Percentiles rank a stretch among this genome's conserved stretches.
Evolutionary conservation across 441 rosid genomes (phyloP).

Genomic region (Jatropha multifida): DNA sequence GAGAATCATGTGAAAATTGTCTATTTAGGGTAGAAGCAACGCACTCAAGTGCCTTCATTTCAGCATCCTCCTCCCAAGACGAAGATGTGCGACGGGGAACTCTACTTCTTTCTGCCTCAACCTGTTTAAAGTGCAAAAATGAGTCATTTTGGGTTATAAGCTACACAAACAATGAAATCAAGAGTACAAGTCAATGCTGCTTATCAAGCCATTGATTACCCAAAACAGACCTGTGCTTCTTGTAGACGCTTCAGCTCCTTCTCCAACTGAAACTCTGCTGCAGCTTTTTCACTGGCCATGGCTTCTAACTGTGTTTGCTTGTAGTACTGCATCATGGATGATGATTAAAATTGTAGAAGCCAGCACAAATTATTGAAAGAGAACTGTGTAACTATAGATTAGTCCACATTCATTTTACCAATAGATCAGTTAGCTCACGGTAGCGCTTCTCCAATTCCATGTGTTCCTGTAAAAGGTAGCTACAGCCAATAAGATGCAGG

Average conservation of each 20-base stretch:
- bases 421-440: constrained; percentile 93
- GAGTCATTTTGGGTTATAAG: constrained; percentile 6
- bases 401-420: constrained; percentile 56
- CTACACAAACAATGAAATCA: constrained; percentile 14
- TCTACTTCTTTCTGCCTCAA: constrained; percentile 87
- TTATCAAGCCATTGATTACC: constrained; percentile 22
- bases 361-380: constrained; percentile 13
- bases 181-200: constrained; percentile 11
- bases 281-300: constrained; percentile 98
- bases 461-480: constrained; percentile 72
- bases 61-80: constrained; percentile 94
- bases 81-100: constrained; percentile 69
- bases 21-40: constrained; percentile 28
- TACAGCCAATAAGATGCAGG: constrained; percentile 31
- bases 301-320: constrained; percentile 99
- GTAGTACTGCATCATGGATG: constrained; percentile 59
- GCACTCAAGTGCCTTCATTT: constrained; percentile 94
- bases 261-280: constrained; percentile 97
- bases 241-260: constrained; percentile 86
- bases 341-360: constrained; percentile 19
- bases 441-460: constrained; percentile 97
- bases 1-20: neutral
- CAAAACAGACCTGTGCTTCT: constrained; percentile 69
- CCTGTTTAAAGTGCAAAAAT: constrained; percentile 43
- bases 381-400: constrained; percentile 13